Conservation (phyloP, 2,329 filamentous ascomycete species). For the Fusarium poae region DNA sequence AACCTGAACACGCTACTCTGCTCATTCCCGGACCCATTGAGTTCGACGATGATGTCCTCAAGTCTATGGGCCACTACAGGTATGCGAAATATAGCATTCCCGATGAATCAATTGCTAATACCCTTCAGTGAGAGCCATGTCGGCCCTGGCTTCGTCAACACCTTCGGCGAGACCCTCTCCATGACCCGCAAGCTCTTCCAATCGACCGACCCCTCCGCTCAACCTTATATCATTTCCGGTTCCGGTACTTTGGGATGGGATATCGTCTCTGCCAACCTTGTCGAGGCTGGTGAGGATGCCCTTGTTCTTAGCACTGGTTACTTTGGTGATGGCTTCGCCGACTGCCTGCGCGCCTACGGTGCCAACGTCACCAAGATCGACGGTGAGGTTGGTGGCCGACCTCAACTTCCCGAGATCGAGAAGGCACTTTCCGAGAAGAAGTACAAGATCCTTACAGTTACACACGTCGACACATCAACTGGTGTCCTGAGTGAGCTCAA, state of each 20-base stretch:
- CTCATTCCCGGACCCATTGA: slow-evolving; percentile 98
- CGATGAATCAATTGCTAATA: slow-evolving; percentile 16
- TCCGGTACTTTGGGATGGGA: slow-evolving; percentile 98
- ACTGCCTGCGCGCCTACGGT: slow-evolving; percentile 92
- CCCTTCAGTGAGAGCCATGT: slow-evolving; percentile 88
- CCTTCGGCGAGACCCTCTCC: slow-evolving; percentile 89
- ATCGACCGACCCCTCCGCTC: slow-evolving; percentile 82
- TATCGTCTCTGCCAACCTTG: slow-evolving; percentile 91
- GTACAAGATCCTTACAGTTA: slow-evolving; percentile 95
- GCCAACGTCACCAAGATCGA: slow-evolving; percentile 90
- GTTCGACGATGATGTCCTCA: slow-evolving; percentile 95
- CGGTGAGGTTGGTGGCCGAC: slow-evolving; percentile 87
- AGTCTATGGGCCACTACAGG: slow-evolving; percentile 96
- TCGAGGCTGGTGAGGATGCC: slow-evolving; percentile 89
- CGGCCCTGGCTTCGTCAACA: slow-evolving; percentile 86
- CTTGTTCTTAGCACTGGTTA: slow-evolving; percentile 96
- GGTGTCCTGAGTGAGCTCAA: slow-evolving; percentile 94
- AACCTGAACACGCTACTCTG: slow-evolving; percentile 76
- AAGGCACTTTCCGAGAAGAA: slow-evolving; percentile 88
- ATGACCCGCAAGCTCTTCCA: slow-evolving; percentile 96
- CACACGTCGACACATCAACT: slow-evolving; percentile 97
- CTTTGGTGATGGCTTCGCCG: slow-evolving; percentile 94
- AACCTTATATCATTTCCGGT: slow-evolving; percentile 93
- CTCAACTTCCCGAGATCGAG: slow-evolving; percentile 89
- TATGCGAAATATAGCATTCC: slow-evolving; percentile 32